Evolutionary conservation across 78 protist genomes (phyloP).

Genomic region (Andalucia godoyi): DNA sequence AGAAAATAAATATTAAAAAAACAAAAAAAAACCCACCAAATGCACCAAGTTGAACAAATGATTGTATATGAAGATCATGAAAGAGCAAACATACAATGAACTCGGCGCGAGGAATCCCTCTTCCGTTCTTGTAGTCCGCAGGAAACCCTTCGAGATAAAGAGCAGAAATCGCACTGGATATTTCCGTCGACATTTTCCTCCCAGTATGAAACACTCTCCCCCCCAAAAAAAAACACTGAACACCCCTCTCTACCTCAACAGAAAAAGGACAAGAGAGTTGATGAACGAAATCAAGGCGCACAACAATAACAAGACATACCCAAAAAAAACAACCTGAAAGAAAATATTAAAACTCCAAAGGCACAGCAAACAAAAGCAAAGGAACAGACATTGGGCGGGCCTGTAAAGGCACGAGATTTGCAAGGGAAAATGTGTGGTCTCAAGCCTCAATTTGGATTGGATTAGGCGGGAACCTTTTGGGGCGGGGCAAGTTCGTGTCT

Average conservation of each 20-base stretch:
- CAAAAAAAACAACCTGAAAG: not conserved
- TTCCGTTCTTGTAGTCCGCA: constrained; percentile 3
- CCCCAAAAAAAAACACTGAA: no score
- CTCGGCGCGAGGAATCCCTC: constrained; percentile 4
- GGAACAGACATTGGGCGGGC: not conserved
- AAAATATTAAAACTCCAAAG: not conserved
- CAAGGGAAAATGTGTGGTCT: not conserved
- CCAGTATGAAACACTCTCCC: not conserved
- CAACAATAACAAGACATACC: not conserved
- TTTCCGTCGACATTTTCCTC: not conserved
- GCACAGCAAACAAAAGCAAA: not conserved
- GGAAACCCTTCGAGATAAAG: not conserved
- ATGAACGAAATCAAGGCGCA: not conserved
- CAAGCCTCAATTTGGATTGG: not conserved
- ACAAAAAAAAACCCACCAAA: no score
- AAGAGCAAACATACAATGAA: no score
- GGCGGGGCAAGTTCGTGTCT: no score
- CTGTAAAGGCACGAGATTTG: not conserved
- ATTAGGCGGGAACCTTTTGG: not conserved
- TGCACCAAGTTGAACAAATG: no score
- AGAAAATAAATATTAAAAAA: no score
- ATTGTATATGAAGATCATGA: no score
- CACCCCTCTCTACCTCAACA: no score
- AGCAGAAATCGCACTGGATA: not conserved
- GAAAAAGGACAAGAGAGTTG: not conserved